Base-by-base conservation (phyloP, 2,329 filamentous ascomycete species). In the Ophiostoma himal-ulmi region DNA sequence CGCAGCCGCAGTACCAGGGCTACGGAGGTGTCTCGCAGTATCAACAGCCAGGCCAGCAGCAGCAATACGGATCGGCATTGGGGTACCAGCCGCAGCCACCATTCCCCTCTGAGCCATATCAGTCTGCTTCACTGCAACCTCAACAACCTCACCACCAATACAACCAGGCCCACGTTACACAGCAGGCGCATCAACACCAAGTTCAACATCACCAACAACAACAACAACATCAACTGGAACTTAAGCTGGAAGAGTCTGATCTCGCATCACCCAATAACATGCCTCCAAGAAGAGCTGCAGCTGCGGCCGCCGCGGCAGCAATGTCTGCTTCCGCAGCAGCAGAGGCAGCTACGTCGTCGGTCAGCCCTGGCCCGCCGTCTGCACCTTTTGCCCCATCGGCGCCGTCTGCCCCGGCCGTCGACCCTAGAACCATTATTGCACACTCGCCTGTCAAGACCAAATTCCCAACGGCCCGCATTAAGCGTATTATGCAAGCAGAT, bases 401-500 rank as follows among this genome's bases (percentile, higher is more conserved):
- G 44, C n/a, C 34, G 6, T 5, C 62, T 30, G 69, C 69, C 6
- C 34, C 62, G 8, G 36, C 62, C 22, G 65, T 34, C 36, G 52
- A 48, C 67, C 41, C 17, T 8, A 17, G 11, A 54, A 73, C 68
- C 70, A 48, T 36, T 62, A 80, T 87, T 75, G 88, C 81, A 79
- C 86, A 79, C 81, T 97, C 81, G 80, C 85, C 93, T 62, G 93
- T 99, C 75, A 92, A 88, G 80, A 98, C 94, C 44, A 97, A 97
- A 77, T 99, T 99, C 77, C 95, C 95, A 1, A 96, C 96, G 41
- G 95, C 95, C 17, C 87, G 95, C 73, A 99, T 99, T 83, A 99
- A 99, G 84, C 89, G 95, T 68, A 98, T 99, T 77, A 98, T 99
- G 95, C 95, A 99, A 81, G 94, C 94, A 13, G 95, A 99, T 77